A percentile compares a stretch with the other conserved stretches of the same genome.
phyloP scores from a whole-genome alignment of 2,329 filamentous ascomycete genomes.

The Thielaviopsis ethacetica region DNA sequence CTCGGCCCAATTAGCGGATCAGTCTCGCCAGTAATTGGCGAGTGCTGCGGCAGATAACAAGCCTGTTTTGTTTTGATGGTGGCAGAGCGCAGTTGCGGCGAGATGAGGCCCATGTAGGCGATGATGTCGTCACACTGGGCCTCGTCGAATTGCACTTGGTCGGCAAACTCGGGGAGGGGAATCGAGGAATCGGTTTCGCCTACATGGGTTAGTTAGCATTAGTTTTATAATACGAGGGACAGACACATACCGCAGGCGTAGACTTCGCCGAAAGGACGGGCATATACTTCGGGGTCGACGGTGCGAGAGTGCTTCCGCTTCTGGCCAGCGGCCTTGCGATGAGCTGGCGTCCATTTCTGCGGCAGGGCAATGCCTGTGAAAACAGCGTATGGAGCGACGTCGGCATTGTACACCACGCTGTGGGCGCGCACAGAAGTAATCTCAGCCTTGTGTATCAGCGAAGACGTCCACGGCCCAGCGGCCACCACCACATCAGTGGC shows the following conservation, averaged over 20 bases:
- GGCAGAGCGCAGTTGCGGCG: conserved; percentile 48
- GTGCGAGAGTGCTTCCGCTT: conserved; percentile 39
- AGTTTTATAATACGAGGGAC: not conserved
- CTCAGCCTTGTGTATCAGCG: conserved; percentile 38
- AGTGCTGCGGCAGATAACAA: conserved; percentile 78
- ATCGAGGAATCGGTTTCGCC: conserved; percentile 62
- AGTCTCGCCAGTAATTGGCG: conserved; percentile 39
- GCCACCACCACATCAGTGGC: conserved; percentile 39
- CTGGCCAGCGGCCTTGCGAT: conserved; percentile 30
- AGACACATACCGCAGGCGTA: conserved; percentile 63
- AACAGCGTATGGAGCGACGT: conserved; percentile 57
- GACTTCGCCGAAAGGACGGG: conserved; percentile 71
- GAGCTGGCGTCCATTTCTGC: conserved; percentile 38
- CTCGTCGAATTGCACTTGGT: conserved; percentile 60
- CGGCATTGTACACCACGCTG: conserved; percentile 46
- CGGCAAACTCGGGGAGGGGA: conserved; percentile 59
- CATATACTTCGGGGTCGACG: conserved; percentile 85
- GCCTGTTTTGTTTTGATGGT: conserved; percentile 64
- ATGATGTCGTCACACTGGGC: conserved; percentile 70
- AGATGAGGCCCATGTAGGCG: conserved; percentile 55
- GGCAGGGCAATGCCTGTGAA: conserved; percentile 79
- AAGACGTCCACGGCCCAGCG: conserved; percentile 47
- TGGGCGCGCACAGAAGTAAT: conserved; percentile 45
- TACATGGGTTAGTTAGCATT: not conserved
- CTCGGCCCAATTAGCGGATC: conserved; percentile 67